Evolutionary conservation across 2,329 filamentous ascomycete species (phyloP), one percentile per base, ranked within the genome.

Genomic region (Fusarium robinianum): DNA sequence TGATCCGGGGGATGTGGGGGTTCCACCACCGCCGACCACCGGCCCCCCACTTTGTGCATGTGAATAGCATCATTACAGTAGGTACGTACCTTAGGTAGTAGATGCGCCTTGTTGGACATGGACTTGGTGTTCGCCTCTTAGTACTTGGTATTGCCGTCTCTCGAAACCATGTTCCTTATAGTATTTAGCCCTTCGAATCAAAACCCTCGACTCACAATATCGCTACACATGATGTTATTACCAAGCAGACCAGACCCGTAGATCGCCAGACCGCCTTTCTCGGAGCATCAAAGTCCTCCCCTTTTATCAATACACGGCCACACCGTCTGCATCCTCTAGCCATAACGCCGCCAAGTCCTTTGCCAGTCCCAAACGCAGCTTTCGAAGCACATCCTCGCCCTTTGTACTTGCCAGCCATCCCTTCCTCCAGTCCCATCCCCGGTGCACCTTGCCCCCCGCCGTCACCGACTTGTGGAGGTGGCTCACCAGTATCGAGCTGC

Each of bases 391-490:
- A 51, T 92, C 87, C 33, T 76, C 75, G 0, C 83, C 87, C 51
- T 72, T 82, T 12, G 78, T 80, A 8, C 74, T 75, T 19, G 79
- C 62, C 81, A 73, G 84, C 86, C 95, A 72, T 84, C 87, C 88
- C 67, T 72, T 73, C 57, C 88, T 74, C 89, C 87, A 91, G 67
- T 91, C 85, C 87, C 87, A 90, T 9, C 82, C 82, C 39, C 86
- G 73, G 53, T 80, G 75, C 6, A 74, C 67, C 41, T 76, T 68
- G n/a, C 69, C 70, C 6, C 78, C 80, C 14, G 74, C 72, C n/a
- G 72, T 69, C 36, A 83, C 75, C 9, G 81, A 84, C 55, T 79
- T 80, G 62, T 78, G 80, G 58, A 83, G 65, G 60, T 81, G 80
- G 47, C 76, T 81, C 8, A 77, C 80, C 23, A 91, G 72, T 72